A percentile compares a stretch with the other conserved stretches of the same genome.
These are phyloP conservation scores for Xylariales sp. DNA, from an alignment of 2,329 filamentous ascomycete species.

Conservation along the genomic window DNA sequence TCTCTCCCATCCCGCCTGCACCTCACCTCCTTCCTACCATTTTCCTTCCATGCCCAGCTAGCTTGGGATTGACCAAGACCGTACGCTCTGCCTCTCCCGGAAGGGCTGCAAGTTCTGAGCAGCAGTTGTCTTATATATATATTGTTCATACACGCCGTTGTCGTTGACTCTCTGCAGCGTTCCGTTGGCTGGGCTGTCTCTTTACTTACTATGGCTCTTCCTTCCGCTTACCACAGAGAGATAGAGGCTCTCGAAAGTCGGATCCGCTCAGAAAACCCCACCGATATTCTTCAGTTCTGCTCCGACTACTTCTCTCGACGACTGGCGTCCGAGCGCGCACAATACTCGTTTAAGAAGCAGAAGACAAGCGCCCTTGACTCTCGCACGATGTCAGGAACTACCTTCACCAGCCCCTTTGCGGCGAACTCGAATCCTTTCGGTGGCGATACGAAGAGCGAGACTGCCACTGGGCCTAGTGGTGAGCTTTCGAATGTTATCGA, in stretches of 20 bases:
- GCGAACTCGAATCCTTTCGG: constrained; percentile 72
- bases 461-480: constrained; percentile 14
- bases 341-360: constrained; percentile 36
- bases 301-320: constrained; percentile 63
- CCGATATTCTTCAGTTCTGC: constrained; percentile 67
- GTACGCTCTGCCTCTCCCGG: too few relatives aligned
- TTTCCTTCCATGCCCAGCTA: too few relatives aligned
- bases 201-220: constrained; percentile 36
- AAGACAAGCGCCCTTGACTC: constrained; percentile 6
- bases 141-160: too few relatives aligned
- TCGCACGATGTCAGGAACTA: constrained; percentile 69
- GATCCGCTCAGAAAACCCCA: constrained; percentile 51
- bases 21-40: too few relatives aligned
- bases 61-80: too few relatives aligned
- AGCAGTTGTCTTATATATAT: too few relatives aligned
- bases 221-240: constrained; percentile 55
- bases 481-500: constrained; percentile 62
- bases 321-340: constrained; percentile 61
- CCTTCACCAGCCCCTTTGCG: constrained; percentile 70
- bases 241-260: constrained; percentile 60
- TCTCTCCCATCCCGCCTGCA: too few relatives aligned
- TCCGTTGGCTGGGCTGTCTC: neutral
- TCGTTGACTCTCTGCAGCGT: neutral
- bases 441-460: constrained; percentile 37
- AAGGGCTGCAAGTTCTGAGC: too few relatives aligned